A percentile compares a stretch with the other conserved stretches of the same genome.
phyloP scores from a whole-genome alignment of 345 rosid species.

The Geranium rotundifolium region DNA sequence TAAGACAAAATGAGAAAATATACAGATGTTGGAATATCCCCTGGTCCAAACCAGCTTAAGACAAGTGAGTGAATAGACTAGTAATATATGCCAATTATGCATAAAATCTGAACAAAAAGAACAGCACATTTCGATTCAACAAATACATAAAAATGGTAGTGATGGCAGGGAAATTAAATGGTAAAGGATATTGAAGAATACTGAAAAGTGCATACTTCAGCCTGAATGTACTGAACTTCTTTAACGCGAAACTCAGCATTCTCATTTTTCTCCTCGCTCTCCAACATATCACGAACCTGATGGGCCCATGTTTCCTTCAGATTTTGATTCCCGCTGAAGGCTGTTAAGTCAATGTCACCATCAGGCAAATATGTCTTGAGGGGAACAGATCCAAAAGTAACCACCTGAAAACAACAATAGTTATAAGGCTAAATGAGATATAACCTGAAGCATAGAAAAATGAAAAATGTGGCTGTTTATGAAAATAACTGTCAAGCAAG shows the following conservation, averaged over 20 bases:
- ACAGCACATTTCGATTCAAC: too few relatives aligned
- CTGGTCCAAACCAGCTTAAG: too few relatives aligned
- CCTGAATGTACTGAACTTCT: conserved; percentile 96
- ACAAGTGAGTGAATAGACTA: too few relatives aligned
- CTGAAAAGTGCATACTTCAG: conserved; percentile 47
- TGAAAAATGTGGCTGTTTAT: too few relatives aligned
- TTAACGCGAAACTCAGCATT: conserved; percentile 81
- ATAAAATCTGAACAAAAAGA: too few relatives aligned
- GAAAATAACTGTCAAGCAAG: too few relatives aligned
- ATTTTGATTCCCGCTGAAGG: conserved; percentile 49
- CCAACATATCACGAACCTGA: conserved; percentile 79
- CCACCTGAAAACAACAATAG: conserved; percentile 37
- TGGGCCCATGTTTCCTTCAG: conserved; percentile 88
- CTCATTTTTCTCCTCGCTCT: conserved; percentile 79
- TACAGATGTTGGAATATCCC: too few relatives aligned
- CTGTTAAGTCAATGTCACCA: conserved; percentile 90
- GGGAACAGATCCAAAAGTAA: conserved; percentile 95
- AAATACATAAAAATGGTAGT: too few relatives aligned
- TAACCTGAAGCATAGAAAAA: background rate
- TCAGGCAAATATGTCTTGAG: conserved; percentile 98
- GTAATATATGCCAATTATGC: too few relatives aligned
- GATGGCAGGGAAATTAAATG: background rate
- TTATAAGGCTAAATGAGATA: conserved; percentile 1
- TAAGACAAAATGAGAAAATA: too few relatives aligned
- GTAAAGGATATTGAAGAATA: background rate